These are phyloP conservation scores for Chlorella sp. DNA, from an alignment of 139 green algal genomes.

Conservation along the genomic window DNA sequence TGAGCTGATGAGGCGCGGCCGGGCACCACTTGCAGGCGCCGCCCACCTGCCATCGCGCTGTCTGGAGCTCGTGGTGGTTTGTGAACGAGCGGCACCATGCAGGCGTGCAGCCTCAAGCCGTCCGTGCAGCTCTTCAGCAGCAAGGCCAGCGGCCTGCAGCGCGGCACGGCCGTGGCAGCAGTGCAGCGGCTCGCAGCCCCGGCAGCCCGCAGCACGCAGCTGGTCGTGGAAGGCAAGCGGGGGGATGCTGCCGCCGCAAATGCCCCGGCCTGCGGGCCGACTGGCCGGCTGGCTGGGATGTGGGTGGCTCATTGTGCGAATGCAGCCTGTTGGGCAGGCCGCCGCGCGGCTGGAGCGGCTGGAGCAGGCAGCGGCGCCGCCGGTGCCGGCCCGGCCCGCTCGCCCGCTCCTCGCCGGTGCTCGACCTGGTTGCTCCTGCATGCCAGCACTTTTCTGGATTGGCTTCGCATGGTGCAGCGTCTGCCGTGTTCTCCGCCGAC, in stretches of 20 bases:
- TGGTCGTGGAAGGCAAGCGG: constrained; percentile 37
- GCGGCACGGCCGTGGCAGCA: constrained; percentile 11
- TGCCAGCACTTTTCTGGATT: too few relatives aligned
- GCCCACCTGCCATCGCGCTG: neutral
- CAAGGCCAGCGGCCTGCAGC: neutral
- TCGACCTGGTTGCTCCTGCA: too few relatives aligned
- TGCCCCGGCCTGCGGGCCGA: too few relatives aligned
- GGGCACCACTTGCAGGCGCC: neutral
- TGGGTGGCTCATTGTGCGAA: neutral
- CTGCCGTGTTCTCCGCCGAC: too few relatives aligned
- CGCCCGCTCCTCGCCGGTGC: too few relatives aligned
- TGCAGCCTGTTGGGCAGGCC: neutral
- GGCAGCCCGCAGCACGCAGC: constrained; percentile 9
- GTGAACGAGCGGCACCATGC: neutral
- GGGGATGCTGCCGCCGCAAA: neutral
- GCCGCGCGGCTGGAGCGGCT: too few relatives aligned
- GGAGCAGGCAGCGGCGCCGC: too few relatives aligned
- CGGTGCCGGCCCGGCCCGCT: too few relatives aligned
- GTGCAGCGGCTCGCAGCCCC: constrained; percentile 11
- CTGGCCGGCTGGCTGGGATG: neutral
- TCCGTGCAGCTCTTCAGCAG: constrained; percentile 15
- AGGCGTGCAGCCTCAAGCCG: constrained; percentile 25
- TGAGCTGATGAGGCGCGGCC: too few relatives aligned
- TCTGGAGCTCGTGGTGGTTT: neutral
- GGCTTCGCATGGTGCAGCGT: too few relatives aligned